These are phyloP conservation scores for Plasmodium berghei DNA, from an alignment of 169 alveolate genomes.

Conservation along the genomic window DNA sequence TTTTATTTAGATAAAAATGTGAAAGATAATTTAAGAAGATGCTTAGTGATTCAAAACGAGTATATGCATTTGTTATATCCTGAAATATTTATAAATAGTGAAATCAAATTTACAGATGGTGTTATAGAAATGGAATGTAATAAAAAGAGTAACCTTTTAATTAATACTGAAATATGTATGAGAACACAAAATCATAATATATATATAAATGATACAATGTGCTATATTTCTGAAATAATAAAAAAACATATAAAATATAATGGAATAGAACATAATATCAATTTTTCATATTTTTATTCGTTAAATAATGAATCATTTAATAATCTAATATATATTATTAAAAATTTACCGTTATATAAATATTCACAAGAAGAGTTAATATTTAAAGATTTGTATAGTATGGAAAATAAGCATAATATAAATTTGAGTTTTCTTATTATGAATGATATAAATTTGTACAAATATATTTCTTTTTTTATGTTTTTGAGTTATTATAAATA, in stretches of 20 bases:
- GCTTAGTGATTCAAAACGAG: conserved; percentile 43
- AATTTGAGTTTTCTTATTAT: conserved; percentile 42
- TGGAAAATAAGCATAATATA: conserved; percentile 44
- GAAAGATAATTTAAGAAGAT: conserved; percentile 31
- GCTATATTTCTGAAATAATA: conserved; percentile 40
- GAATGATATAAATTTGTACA: conserved; percentile 70
- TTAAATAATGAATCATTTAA: conserved; percentile 48
- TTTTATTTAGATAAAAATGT: conserved; percentile 53
- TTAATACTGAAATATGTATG: conserved; percentile 51
- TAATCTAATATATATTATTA: conserved; percentile 48
- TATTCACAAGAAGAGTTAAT: conserved; percentile 58
- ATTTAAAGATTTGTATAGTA: conserved; percentile 64
- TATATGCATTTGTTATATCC: conserved; percentile 67
- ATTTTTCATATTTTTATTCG: conserved; percentile 13
- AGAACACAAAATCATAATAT: conserved; percentile 38
- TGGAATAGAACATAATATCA: conserved; percentile 18
- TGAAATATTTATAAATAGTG: conserved; percentile 50
- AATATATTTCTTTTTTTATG: conserved; percentile 60
- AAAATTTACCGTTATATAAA: conserved; percentile 62
- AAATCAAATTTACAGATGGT: conserved; percentile 28
- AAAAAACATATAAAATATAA: conserved; percentile 53
- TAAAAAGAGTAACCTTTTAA: conserved; percentile 28
- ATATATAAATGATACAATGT: conserved; percentile 17
- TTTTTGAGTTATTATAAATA: conserved; percentile 64
- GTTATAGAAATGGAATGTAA: conserved; percentile 26